Base-by-base conservation (phyloP, 164 flowering plant species). In the Nymphaea colorata region DNA sequence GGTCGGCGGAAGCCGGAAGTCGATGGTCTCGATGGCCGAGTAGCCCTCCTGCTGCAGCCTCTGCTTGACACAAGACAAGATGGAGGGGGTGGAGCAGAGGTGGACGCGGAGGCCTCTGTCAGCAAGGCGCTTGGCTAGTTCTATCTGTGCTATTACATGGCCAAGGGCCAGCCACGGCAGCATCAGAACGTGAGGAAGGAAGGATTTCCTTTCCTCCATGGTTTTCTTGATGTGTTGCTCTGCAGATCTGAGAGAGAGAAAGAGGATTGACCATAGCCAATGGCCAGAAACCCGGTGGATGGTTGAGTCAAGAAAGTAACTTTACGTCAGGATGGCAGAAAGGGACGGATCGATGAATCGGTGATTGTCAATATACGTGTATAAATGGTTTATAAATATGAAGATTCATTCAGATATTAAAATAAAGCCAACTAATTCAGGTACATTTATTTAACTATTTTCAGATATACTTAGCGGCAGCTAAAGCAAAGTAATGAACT, bases 31-130 rank as follows among this genome's bases (percentile, higher is more conserved):
- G 14, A 70, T 71, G 25, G 65, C 42, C 15, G 71, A 42, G 53
- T 55, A 0, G 5, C 55, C 63, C 2, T 6, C 6, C 4, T 44
- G 57, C 57, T 51, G 6, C 5, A 78, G 61, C 5, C 70, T 71
- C 3, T 68, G 15, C 72, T 53, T 71, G 66, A 83, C 71, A 70
- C 79, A 68, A 7, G 66, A 17, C 25, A 84, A 68, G 66, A 79
- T 85, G 2, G 74, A 42, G 0, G 81, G 80, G 6, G 86, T 78
- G 3, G 89, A 82, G 67, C 86, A 84, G 3, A 85, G 68, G 4
- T 79, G 65, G 53, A 16, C 64, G 11, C 16, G 42, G 70, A 74
- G 59, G 66, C 71, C 69, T 17, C 68, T 68, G 4, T 60, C 53
- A 1, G 74, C 8, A 11, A 85, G 84, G 25, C 55, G 72, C 68